A percentile compares a stretch with the other conserved stretches of the same genome.
These are phyloP conservation scores for Zancudomyces culisetae DNA, from an alignment of 371 early-diverging fungal species.

Conservation along the genomic window DNA sequence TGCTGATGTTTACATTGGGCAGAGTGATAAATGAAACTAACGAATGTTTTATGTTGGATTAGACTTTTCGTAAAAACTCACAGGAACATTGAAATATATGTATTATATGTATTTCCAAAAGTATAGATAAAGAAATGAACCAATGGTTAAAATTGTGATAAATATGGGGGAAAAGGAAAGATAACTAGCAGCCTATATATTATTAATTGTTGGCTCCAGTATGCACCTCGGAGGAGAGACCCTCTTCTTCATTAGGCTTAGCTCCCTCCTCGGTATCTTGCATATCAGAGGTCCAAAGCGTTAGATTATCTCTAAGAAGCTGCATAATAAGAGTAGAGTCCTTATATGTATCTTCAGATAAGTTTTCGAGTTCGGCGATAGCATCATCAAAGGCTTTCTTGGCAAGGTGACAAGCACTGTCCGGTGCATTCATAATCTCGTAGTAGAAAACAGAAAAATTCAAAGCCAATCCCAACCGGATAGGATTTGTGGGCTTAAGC, in stretches of 20 bases:
- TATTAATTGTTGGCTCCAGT: too few relatives aligned
- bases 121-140: too few relatives aligned
- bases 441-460: slow-evolving; percentile 99
- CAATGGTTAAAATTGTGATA: too few relatives aligned
- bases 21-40: too few relatives aligned
- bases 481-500: slow-evolving; percentile 94
- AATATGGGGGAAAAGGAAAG: too few relatives aligned
- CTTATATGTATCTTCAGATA: slow-evolving; percentile 99
- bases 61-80: too few relatives aligned
- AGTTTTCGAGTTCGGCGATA: slow-evolving; percentile 96
- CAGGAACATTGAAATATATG: too few relatives aligned
- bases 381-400: slow-evolving; percentile 99
- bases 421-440: slow-evolving; percentile 98
- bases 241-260: neutral
- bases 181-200: too few relatives aligned
- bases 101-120: too few relatives aligned
- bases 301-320: slow-evolving; percentile 97
- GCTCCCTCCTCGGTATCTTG: slow-evolving; percentile 35
- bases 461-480: slow-evolving; percentile 96
- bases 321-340: slow-evolving; percentile 99
- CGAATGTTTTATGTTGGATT: too few relatives aligned
- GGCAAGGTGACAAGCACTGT: slow-evolving; percentile 96
- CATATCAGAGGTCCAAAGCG: slow-evolving; percentile 97
- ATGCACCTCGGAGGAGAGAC: too few relatives aligned
- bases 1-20: too few relatives aligned